phyloP scores from a whole-genome alignment of 2,329 filamentous ascomycete genomes.

The Paecilomyces dactylethromorphus region DNA sequence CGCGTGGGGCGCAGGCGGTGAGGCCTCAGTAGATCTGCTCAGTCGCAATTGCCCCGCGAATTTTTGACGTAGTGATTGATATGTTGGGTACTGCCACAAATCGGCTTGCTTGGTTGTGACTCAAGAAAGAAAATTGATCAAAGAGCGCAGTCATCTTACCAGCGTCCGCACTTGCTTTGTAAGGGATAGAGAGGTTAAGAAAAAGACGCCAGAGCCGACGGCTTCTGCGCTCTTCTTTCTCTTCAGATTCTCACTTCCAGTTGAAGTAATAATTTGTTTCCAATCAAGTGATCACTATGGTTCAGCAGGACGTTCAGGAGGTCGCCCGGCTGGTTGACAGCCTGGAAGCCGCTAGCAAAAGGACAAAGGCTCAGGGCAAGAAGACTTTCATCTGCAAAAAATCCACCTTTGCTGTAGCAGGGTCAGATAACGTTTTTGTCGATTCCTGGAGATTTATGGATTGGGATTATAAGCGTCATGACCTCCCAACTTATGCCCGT shows the following conservation, averaged over 20 bases:
- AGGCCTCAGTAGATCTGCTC: background rate
- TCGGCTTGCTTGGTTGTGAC: background rate
- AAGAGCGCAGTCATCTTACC: background rate
- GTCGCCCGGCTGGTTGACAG: conserved; percentile 59
- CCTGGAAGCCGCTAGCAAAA: conserved; percentile 49
- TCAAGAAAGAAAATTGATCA: background rate
- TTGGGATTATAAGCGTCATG: conserved; percentile 85
- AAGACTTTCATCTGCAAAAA: conserved; percentile 69
- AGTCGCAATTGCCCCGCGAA: background rate
- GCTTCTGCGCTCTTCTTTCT: conserved; percentile 1
- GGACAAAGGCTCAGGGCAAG: conserved; percentile 46
- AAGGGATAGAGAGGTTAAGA: background rate
- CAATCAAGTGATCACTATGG: conserved; percentile 39
- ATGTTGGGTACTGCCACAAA: background rate
- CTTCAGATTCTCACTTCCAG: background rate
- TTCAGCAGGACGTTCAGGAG: conserved; percentile 62
- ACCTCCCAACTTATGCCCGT: conserved; percentile 85
- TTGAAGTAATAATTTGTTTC: background rate
- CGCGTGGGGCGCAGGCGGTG: background rate
- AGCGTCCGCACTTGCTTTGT: background rate
- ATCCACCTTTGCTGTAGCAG: conserved; percentile 65
- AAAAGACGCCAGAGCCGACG: conserved; percentile 3
- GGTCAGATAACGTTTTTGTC: conserved; percentile 60
- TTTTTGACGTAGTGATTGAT: background rate
- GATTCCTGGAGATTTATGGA: conserved; percentile 92